These are phyloP conservation scores for Sinapis alba DNA, from an alignment of 441 rosid species.

Conservation along the genomic window DNA sequence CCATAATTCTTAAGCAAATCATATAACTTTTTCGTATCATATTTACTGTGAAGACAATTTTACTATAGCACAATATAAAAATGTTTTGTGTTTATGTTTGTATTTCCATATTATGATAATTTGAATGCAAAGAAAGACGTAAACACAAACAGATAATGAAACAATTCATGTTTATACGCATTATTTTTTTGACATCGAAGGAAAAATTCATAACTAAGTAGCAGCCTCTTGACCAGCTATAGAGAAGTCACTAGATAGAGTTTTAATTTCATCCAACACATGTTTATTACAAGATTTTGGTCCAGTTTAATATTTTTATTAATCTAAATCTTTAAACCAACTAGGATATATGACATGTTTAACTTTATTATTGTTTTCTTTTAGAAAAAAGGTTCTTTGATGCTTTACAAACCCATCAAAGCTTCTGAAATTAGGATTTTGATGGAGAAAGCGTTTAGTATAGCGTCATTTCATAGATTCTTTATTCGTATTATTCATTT, in stretches of 20 bases:
- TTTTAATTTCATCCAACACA: too few relatives aligned
- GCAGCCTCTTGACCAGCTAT: too few relatives aligned
- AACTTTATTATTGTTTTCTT: not conserved
- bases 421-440: not conserved
- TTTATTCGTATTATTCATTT: not conserved
- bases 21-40: not conserved
- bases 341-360: not conserved
- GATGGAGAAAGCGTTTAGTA: constrained; percentile 14
- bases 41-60: not conserved
- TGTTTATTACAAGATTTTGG: not conserved
- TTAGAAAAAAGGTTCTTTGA: not conserved
- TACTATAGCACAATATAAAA: not conserved
- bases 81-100: not conserved
- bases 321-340: not conserved
- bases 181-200: too few relatives aligned
- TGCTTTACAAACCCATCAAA: not conserved
- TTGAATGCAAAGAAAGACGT: not conserved
- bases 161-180: not conserved
- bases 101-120: not conserved
- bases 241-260: too few relatives aligned
- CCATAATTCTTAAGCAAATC: not conserved
- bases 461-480: constrained; percentile 16
- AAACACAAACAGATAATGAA: too few relatives aligned
- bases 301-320: not conserved
- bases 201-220: too few relatives aligned